Evolutionary conservation across 805 yeast species (phyloP).

Genomic region (Yamadazyma takamatsuzukensis): DNA sequence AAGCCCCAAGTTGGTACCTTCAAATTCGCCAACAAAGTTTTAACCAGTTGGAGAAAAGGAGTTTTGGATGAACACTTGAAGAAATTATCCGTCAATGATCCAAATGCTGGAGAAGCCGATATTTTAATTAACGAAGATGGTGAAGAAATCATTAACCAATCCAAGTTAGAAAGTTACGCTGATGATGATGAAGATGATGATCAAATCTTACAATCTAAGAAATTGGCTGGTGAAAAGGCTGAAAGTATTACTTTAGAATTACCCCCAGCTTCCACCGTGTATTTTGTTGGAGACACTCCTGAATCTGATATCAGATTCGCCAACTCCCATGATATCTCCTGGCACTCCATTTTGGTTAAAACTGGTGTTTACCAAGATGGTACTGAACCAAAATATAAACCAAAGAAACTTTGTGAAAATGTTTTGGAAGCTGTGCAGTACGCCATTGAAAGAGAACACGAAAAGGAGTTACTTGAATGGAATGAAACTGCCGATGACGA

Average conservation of each 20-base stretch:
- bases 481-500: conserved; percentile 46
- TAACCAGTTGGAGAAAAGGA: conserved; percentile 74
- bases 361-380: conserved; percentile 87
- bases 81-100: conserved; percentile 42
- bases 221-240: conserved; percentile 34
- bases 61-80: conserved; percentile 72
- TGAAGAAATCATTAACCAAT: conserved; percentile 42
- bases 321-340: conserved; percentile 76
- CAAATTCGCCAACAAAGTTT: conserved; percentile 74
- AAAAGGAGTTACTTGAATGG: conserved; percentile 71
- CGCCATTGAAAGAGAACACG: conserved; percentile 80
- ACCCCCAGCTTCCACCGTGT: conserved; percentile 83
- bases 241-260: conserved; percentile 49
- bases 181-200: conserved; percentile 25
- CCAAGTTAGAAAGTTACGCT: conserved; percentile 35
- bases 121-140: conserved; percentile 42
- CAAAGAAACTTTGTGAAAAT: conserved; percentile 68
- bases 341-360: conserved; percentile 82
- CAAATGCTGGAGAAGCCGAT: conserved; percentile 40
- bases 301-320: conserved; percentile 87
- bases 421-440: conserved; percentile 80
- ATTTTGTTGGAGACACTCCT: conserved; percentile 88
- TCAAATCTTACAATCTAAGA: conserved; percentile 9
- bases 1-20: conserved; percentile 89
- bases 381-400: conserved; percentile 72